A percentile compares a stretch with the other conserved stretches of the same genome.
Evolutionary conservation across 2,329 filamentous ascomycete genomes (phyloP).

Genomic region (Cadophora malorum): DNA sequence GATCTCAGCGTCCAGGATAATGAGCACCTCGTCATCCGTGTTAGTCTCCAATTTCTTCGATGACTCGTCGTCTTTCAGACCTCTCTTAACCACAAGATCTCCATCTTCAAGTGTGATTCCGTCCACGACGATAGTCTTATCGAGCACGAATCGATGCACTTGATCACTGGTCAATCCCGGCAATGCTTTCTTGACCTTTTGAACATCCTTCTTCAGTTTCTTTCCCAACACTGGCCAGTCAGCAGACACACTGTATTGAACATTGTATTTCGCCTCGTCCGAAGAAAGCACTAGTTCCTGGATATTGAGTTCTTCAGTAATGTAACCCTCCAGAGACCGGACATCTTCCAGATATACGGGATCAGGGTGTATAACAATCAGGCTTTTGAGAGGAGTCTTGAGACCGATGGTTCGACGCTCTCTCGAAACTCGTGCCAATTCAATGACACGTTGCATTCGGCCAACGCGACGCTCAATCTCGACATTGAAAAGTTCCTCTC

Average conservation of each 20-base stretch:
- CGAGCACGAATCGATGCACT: conserved; percentile 77
- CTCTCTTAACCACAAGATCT: conserved; percentile 83
- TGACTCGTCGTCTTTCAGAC: conserved; percentile 73
- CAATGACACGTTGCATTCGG: conserved; percentile 95
- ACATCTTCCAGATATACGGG: conserved; percentile 85
- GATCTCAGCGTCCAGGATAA: conserved; percentile 82
- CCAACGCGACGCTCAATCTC: conserved; percentile 85
- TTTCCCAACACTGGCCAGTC: conserved; percentile 96
- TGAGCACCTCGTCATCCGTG: conserved; percentile 87
- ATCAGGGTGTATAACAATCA: conserved; percentile 88
- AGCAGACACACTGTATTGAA: conserved; percentile 86
- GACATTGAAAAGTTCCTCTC: conserved; percentile 85
- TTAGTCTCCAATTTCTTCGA: conserved; percentile 83
- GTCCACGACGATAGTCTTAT: conserved; percentile 80
- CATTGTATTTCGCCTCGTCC: conserved; percentile 89
- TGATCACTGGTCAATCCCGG: conserved; percentile 79
- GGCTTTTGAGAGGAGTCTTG: conserved; percentile 88
- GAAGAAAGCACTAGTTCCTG: conserved; percentile 82
- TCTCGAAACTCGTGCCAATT: conserved; percentile 83
- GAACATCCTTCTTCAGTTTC: conserved; percentile 95
- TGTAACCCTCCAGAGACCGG: conserved; percentile 83
- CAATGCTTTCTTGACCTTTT: conserved; percentile 88
- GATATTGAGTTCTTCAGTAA: conserved; percentile 90
- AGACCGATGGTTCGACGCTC: conserved; percentile 85
- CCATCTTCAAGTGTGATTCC: conserved; percentile 83